Base-by-base conservation (phyloP, 2,329 filamentous ascomycete species). In the Botryotinia calthae region DNA sequence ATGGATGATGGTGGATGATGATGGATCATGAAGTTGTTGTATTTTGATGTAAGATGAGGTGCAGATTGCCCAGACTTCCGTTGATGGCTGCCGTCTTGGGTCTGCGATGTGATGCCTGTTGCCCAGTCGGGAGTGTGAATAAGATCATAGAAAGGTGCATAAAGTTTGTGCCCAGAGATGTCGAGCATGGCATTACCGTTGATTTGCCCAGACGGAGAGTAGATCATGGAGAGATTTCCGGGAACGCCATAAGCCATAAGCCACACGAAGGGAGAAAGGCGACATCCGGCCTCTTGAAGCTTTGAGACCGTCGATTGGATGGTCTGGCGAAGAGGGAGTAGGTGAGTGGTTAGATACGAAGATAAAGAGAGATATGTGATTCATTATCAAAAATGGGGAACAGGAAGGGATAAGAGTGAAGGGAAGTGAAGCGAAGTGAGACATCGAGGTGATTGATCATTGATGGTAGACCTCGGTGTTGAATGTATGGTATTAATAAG, bases 361-460 rank as follows among this genome's bases (percentile, higher is more conserved):
- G 40, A 56, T 28, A 40, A 18, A 34, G 62, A 46, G 18, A 46
- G n/a, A 46, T 31, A 68, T 28, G 65, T 16, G 34, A 58, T 20
- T 37, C 58, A 22, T 61, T 61, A 68, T 63, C 61, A 63, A 63
- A 44, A n/a, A 63, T 63, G 61, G 61, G 61, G n/a, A 63, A 37
- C 37, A 37, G 37, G 37, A 37, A 37, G 37, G 37, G 37, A 9
- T 37, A 9, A 37, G 37, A 37, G 37, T 16, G 40, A 18, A 25
- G 40, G 42, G 25, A 18, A n/a, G 37, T 22, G 22, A 31, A 12
- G 28, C 18, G 25, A 40, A 44, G 40, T 63, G 61, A 64, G 40
- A 63, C 59, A 63, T 63, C 8, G 59, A 62, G 34, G 37, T 18
- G 34, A 22, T 46, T 46, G 44, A 46, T 46, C n/a, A n/a, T n/a